Percentiles rank a stretch among this genome's conserved stretches.
Conservation (phyloP, 2,329 filamentous ascomycete genomes). For the Ploettnerulaceae sp. region DNA sequence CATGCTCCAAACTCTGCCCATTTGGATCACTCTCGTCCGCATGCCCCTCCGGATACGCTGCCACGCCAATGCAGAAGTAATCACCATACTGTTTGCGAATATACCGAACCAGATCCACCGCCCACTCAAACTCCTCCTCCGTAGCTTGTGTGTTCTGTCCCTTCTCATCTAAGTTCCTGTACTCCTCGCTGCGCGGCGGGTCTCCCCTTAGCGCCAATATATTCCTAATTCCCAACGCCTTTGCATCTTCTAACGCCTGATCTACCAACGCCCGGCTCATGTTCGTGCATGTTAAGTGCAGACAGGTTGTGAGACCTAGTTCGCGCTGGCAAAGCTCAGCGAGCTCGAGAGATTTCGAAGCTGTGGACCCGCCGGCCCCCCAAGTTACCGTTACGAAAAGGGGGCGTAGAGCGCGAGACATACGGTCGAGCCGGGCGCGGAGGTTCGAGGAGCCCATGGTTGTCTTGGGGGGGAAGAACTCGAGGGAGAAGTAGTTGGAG, state of each 20-base stretch:
- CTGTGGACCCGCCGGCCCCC: conserved; percentile 92
- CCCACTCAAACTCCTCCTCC: conserved; percentile 74
- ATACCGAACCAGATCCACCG: conserved; percentile 82
- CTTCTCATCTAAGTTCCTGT: conserved; percentile 59
- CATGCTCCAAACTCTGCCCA: conserved; percentile 65
- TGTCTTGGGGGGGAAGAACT: conserved; percentile 99
- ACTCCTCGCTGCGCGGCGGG: conserved; percentile 84
- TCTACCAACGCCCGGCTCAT: conserved; percentile 87
- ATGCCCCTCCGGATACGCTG: conserved; percentile 92
- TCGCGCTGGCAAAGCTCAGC: conserved; percentile 94
- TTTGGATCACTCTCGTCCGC: conserved; percentile 81
- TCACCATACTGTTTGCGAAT: conserved; percentile 82
- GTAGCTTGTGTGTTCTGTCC: conserved; percentile 37
- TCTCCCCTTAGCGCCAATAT: conserved; percentile 90
- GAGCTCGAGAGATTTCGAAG: conserved; percentile 84
- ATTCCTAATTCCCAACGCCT: conserved; percentile 84
- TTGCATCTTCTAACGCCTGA: conserved; percentile 83
- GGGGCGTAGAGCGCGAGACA: conserved; percentile 85
- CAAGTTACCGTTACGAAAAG: conserved; percentile 97
- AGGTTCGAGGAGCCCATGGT: conserved; percentile 93
- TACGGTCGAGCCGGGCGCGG: conserved; percentile 86
- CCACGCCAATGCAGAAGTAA: conserved; percentile 94
- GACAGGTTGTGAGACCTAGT: conserved; percentile 85
- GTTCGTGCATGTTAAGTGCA: conserved; percentile 96
- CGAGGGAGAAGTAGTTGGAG: conserved; percentile 86